Conservation (phyloP, 2,329 filamentous ascomycete species). For the Elsinoe ampelina region DNA sequence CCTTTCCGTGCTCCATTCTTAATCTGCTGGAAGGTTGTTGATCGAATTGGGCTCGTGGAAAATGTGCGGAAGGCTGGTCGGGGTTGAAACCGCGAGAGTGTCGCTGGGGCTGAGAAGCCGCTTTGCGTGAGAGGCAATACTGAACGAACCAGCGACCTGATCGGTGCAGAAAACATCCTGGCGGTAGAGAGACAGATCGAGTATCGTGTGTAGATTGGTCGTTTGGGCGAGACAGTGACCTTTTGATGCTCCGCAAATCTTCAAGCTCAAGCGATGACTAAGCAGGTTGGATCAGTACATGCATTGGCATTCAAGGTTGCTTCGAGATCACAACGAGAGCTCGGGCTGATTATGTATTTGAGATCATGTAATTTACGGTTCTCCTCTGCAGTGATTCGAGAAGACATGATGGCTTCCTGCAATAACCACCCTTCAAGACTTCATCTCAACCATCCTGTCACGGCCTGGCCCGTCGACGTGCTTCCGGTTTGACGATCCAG, state of each 20-base stretch:
- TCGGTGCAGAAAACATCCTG: not conserved
- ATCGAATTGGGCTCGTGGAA: constrained; percentile 30
- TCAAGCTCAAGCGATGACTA: not conserved
- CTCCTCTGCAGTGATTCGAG: too few species aligned
- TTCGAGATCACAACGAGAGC: too few species aligned
- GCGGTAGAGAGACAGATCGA: not conserved
- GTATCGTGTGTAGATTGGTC: not conserved
- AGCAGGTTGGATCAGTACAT: not conserved
- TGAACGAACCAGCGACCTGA: not conserved
- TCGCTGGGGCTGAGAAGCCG: not conserved
- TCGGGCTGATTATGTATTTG: too few species aligned
- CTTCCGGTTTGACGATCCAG: too few species aligned
- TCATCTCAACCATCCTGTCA: too few species aligned
- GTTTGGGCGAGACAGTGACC: not conserved
- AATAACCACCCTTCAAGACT: too few species aligned
- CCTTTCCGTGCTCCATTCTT: constrained; percentile 62
- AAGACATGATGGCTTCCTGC: too few species aligned
- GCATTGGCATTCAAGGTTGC: too few species aligned
- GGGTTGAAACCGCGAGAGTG: not conserved
- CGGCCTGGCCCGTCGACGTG: too few species aligned
- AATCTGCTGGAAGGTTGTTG: constrained; percentile 44
- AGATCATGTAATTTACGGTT: too few species aligned
- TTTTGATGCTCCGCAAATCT: not conserved
- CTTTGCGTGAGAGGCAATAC: not conserved
- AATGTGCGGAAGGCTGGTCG: constrained; percentile 27